Evolutionary conservation across 129 eudicot genomes (phyloP), one percentile per base, ranked within the genome.

Genomic region (Helianthus tuberosus): DNA sequence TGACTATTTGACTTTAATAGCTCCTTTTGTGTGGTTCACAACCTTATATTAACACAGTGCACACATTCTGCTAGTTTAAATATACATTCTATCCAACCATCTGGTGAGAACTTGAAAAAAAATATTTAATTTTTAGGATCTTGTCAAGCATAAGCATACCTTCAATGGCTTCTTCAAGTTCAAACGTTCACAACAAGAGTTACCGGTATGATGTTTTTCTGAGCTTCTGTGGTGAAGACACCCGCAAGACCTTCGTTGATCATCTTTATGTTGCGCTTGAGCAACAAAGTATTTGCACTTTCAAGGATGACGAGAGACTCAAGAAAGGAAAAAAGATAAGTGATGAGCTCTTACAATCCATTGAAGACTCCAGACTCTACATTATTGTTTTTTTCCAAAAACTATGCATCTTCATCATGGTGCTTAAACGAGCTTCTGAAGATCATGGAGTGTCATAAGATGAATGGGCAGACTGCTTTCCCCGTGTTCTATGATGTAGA

Each of bases 401-500:
- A 23, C 36, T 58, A 58, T 11, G 35, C 64, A 8, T 58, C 64
- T 20, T 58, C 64, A 20, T 58, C 38, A 5, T 58, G 64, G 64
- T 58, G 64, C 36, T 58, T 58, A 9, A 15, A 60, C 8, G 65
- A 60, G 41, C 65, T 60, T 11, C 1, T 60, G 41, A 60, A 10
- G 65, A 25, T 29, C 15, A 60, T 60, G 41, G 41, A 60, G 15
- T 27, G 15, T 15, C 43, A 27, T 1, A 60, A 25, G 16, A 11
- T 11, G 11, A 23, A 11, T 5, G 12, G 9, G 3, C 63, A 27
- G 2, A 60, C 15, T 10, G 65, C 43, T 60, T 60, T 20, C 43
- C 43, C 65, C 65, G 41, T 60, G n/a, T 60, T 60, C 41, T 60
- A 27, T 25, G 65, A 60, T 29, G 41, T 60, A 8, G 65, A 60